phyloP scores from a whole-genome alignment of 1,284 basidiomycete species.

The Tilletia indica region DNA sequence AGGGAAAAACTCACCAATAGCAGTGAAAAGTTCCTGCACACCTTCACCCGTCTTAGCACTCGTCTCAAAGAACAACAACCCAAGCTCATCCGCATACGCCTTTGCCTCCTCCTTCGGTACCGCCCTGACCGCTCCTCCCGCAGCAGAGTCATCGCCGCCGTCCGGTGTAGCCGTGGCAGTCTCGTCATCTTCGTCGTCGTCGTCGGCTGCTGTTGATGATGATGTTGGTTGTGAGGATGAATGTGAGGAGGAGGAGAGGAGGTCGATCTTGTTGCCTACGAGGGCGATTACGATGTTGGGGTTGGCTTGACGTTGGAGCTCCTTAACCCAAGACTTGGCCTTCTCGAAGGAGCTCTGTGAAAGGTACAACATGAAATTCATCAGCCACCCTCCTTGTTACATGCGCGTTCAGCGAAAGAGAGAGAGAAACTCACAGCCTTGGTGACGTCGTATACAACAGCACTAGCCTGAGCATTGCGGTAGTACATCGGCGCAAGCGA shows the following conservation, averaged over 20 bases:
- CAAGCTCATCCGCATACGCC: constrained; percentile 89
- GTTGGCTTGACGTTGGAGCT: constrained; percentile 96
- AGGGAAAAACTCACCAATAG: constrained; percentile 57
- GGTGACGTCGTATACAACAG: constrained; percentile 96
- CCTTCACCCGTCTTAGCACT: constrained; percentile 97
- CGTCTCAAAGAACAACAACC: constrained; percentile 94
- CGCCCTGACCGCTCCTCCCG: constrained; percentile 33
- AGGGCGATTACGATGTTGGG: constrained; percentile 89
- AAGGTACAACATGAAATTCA: too few species aligned
- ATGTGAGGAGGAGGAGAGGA: constrained; percentile 74
- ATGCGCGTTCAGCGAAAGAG: neutral
- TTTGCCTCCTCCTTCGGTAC: constrained; percentile 76
- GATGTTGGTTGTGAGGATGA: constrained; percentile 62
- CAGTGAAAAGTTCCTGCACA: constrained; percentile 94
- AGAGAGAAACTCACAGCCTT: constrained; percentile 59
- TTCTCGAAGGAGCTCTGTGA: constrained; percentile 81
- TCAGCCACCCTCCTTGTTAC: neutral
- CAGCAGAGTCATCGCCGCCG: constrained; percentile 26
- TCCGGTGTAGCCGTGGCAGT: constrained; percentile 59
- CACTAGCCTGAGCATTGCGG: constrained; percentile 94
- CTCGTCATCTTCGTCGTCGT: constrained; percentile 41
- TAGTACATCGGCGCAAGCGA: constrained; percentile 97
- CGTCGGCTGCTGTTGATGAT: constrained; percentile 32
- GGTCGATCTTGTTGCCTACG: constrained; percentile 66
- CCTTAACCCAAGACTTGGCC: constrained; percentile 99